A percentile compares a stretch with the other conserved stretches of the same genome.
Evolutionary conservation across 257 asterid species (phyloP).

Genomic region (Sherardia arvensis): DNA sequence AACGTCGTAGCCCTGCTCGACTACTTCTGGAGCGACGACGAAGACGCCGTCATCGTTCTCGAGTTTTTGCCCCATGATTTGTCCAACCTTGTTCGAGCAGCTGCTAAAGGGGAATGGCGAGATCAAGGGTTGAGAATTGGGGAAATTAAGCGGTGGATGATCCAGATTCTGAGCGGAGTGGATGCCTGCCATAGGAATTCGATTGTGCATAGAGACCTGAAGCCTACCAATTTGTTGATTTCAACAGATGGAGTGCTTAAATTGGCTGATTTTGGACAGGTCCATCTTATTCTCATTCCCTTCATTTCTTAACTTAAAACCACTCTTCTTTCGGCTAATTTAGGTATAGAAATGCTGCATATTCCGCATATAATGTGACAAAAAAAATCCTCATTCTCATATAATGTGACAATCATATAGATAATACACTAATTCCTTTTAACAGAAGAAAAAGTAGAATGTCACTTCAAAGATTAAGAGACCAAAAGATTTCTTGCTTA

Average conservation of each 20-base stretch:
- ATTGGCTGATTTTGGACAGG: constrained; percentile 98
- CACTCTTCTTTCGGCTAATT: too few species aligned
- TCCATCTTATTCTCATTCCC: too few species aligned
- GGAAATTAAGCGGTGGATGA: constrained; percentile 81
- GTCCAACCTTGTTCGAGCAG: constrained; percentile 47
- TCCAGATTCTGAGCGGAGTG: constrained; percentile 69
- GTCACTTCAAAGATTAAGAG: too few species aligned
- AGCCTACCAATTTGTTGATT: constrained; percentile 83
- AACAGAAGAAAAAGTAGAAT: too few species aligned
- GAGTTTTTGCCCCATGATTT: constrained; percentile 79
- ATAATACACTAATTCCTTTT: too few species aligned
- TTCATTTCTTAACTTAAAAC: too few species aligned
- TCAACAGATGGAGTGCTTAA: constrained; percentile 78
- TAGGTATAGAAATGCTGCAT: too few species aligned
- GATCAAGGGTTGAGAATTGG: constrained; percentile 51
- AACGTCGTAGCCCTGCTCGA: constrained; percentile 62
- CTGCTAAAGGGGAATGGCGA: constrained; percentile 38
- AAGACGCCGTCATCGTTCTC: constrained; percentile 82
- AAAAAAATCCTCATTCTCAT: too few species aligned
- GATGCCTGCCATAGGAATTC: constrained; percentile 78
- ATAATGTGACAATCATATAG: too few species aligned
- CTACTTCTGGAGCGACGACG: constrained; percentile 88
- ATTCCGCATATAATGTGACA: too few species aligned
- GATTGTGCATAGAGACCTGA: constrained; percentile 82
- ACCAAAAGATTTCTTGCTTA: too few species aligned